phyloP scores from a whole-genome alignment of 345 rosid genomes.

The Syzygium oleosum region DNA sequence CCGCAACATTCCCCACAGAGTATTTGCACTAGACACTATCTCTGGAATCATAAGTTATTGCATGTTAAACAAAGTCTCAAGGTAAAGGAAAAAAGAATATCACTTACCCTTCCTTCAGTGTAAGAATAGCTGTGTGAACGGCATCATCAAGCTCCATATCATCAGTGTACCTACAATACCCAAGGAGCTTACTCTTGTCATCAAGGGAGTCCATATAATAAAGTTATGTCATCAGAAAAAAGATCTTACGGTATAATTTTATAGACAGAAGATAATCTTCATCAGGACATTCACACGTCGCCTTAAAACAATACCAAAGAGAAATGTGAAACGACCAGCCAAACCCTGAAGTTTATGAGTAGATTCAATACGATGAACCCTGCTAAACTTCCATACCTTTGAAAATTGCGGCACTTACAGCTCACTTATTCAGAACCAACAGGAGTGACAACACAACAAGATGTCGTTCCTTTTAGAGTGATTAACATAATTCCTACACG shows the following conservation, averaged over 20 bases:
- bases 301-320: background rate
- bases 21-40: background rate
- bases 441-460: background rate
- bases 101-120: constrained; percentile 88
- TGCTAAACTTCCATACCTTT: background rate
- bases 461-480: background rate
- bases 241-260: background rate
- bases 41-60: background rate
- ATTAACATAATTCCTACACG: background rate
- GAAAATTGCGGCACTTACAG: background rate
- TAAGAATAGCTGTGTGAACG: constrained; percentile 90
- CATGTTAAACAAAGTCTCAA: background rate
- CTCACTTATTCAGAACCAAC: background rate
- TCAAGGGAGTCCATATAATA: background rate
- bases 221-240: background rate
- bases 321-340: background rate
- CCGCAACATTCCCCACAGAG: background rate
- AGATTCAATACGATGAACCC: background rate
- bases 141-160: constrained; percentile 99
- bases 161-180: constrained; percentile 63
- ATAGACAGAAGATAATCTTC: background rate
- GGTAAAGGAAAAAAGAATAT: background rate
- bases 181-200: background rate
- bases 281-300: background rate
- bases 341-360: background rate